Evolutionary conservation across 2,329 filamentous ascomycete genomes (phyloP).

Genomic region (Calcarisporium arbuscula): DNA sequence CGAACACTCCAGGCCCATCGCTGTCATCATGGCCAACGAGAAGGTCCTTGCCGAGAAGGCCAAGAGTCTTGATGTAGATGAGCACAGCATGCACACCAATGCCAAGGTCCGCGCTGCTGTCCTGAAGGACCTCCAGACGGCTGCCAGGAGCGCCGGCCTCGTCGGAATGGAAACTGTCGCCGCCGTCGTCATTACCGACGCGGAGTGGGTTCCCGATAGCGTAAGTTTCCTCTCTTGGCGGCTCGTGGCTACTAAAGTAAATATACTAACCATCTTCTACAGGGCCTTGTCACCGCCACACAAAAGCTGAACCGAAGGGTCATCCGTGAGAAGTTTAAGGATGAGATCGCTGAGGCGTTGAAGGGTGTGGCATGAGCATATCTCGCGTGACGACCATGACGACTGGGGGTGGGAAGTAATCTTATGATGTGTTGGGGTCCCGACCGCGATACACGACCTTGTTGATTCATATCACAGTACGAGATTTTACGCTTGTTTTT

Average conservation of each 20-base stretch:
- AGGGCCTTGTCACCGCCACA: constrained; percentile 57
- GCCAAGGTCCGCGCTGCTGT: constrained; percentile 55
- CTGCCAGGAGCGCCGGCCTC: constrained; percentile 61
- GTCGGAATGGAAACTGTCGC: constrained; percentile 66
- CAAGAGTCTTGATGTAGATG: constrained; percentile 54
- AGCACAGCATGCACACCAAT: constrained; percentile 61
- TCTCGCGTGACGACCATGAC: no score
- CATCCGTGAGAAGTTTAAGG: constrained; percentile 43
- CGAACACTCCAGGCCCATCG: constrained; percentile 71
- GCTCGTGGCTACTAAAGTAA: no score
- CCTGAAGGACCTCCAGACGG: constrained; percentile 60
- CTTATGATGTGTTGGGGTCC: no score
- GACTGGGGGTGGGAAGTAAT: no score
- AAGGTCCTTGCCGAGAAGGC: constrained; percentile 56
- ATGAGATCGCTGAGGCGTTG: constrained; percentile 41
- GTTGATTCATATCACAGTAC: no score
- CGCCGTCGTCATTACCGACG: constrained; percentile 71
- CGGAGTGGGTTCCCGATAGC: constrained; percentile 82
- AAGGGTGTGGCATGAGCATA: no score
- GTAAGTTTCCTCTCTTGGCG: constrained; percentile 51
- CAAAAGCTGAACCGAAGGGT: constrained; percentile 53
- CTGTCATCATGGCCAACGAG: constrained; percentile 68
- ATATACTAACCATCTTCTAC: constrained; percentile 15
- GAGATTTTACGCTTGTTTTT: no score
- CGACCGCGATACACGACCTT: no score